phyloP scores from a whole-genome alignment of 495 filamentous ascomycete genomes.

The Daldinia childiae region DNA sequence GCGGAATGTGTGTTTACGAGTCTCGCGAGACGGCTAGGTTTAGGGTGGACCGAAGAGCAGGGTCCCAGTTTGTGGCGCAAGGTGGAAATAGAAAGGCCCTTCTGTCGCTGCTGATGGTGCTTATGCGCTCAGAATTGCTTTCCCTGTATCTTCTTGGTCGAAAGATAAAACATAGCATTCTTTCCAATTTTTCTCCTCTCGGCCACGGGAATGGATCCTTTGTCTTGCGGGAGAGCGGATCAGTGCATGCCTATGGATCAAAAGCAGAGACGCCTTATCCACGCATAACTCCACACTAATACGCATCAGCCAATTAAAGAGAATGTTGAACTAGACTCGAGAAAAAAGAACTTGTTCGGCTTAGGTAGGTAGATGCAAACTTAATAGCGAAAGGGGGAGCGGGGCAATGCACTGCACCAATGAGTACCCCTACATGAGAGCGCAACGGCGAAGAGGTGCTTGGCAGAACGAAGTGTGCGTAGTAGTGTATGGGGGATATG shows the following conservation, averaged over 20 bases:
- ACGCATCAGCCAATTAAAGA: background rate
- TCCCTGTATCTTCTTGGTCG: conserved; percentile 36
- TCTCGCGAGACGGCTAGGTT: conserved; percentile 28
- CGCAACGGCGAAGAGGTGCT: background rate
- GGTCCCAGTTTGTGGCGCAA: background rate
- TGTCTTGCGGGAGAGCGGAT: conserved; percentile 12
- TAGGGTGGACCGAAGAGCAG: conserved; percentile 14
- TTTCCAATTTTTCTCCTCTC: conserved; percentile 22
- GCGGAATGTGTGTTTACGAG: conserved; percentile 44
- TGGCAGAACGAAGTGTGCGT: background rate
- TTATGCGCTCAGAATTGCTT: conserved; percentile 27
- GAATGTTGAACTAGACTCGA: background rate
- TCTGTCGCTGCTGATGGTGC: conserved; percentile 11
- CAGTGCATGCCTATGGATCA: conserved; percentile 22
- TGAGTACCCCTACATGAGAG: background rate
- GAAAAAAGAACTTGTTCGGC: conserved; percentile 28
- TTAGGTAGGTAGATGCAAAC: conserved; percentile 32
- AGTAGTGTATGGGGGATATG: background rate
- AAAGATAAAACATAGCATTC: conserved; percentile 37
- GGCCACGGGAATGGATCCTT: background rate
- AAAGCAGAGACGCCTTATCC: conserved; percentile 17
- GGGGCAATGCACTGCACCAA: background rate
- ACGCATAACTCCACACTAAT: conserved; percentile 31
- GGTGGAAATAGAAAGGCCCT: conserved; percentile 4
- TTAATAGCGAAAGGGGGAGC: background rate